Evolutionary conservation across 148 eudicot species (phyloP), one percentile per base, ranked within the genome.

Genomic region (Silene conica): DNA sequence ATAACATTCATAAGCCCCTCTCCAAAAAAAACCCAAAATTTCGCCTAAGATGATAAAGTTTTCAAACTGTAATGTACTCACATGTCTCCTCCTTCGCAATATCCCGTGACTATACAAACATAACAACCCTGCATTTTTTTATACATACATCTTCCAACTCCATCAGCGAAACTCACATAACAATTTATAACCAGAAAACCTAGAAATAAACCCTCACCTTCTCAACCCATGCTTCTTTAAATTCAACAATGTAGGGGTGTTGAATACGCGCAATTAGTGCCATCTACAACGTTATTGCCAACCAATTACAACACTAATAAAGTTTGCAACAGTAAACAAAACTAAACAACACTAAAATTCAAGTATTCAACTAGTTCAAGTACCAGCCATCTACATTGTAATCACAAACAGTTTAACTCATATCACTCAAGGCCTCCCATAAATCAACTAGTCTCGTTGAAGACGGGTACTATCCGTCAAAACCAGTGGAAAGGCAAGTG

Each of bases 61-160:
- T 67, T 45, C 3, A 50, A 71, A 71, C 71, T 18, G 54, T 57
- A 84, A 71, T 67, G 25, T 13, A 87, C 99, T 95, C 88, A 95
- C 99, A 95, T 88, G 81, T 95, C 99, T 70, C 99, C 99, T 20
- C 99, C 99, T 86, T 95, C 99, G 62, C 99, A 95, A 65, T 95
- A 95, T 38, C 99, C 99, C 26, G 99, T 95, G 43, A 95, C 97
- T 66, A 95, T 95, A 81, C 97, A 95, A 72, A 95, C 97, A 89
- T 95, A 95, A 83, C 99, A 95, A 26, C 99, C 99, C 97, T 95
- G 81, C 80, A 82, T 45, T 28, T 74, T 45, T 28, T 74, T 56
- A 71, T 14, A 41, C 63, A 52, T 77, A 23, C 71, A 58, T 69
- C 22, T 13, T 69, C 52, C 26, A 72, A 59, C 25, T 76, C 69